Conservation (phyloP, 495 filamentous ascomycete species). For the Saxophila tyrrhenica region DNA sequence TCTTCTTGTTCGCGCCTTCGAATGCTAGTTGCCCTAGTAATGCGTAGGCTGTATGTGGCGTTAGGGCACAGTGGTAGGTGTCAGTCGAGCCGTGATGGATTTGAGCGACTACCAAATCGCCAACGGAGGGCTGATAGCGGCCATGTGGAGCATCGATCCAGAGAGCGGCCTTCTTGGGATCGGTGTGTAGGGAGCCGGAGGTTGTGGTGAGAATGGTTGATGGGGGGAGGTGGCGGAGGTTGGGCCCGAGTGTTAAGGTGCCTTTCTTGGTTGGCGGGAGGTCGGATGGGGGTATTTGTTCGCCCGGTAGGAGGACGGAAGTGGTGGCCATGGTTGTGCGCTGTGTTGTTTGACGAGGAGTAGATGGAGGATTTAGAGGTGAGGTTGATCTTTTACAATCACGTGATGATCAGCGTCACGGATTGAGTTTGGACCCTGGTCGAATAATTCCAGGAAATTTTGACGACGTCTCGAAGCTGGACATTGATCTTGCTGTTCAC, state of each 20-base stretch:
- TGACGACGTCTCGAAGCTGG: background rate
- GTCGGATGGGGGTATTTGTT: constrained; percentile 47
- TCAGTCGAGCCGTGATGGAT: constrained; percentile 65
- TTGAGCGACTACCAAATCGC: constrained; percentile 78
- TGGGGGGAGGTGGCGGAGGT: constrained; percentile 63
- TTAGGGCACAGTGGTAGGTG: constrained; percentile 60
- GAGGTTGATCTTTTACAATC: background rate
- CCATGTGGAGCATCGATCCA: constrained; percentile 63
- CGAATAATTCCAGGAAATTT: background rate
- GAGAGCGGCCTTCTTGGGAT: constrained; percentile 65
- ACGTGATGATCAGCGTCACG: no score
- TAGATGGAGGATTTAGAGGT: background rate
- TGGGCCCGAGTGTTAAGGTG: constrained; percentile 74
- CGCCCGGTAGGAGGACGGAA: constrained; percentile 67
- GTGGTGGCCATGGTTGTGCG: constrained; percentile 36
- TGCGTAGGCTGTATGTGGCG: constrained; percentile 60
- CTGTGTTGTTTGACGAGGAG: constrained; percentile 5
- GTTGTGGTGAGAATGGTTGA: constrained; percentile 57
- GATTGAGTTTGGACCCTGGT: no score
- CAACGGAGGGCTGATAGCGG: constrained; percentile 61
- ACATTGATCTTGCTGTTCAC: background rate
- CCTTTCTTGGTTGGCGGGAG: constrained; percentile 53
- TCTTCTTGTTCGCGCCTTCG: constrained; percentile 84
- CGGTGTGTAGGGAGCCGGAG: constrained; percentile 66
- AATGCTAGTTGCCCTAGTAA: constrained; percentile 79